Conservation (phyloP, 306 rosid species). For the Pterocarpus santalinus region DNA sequence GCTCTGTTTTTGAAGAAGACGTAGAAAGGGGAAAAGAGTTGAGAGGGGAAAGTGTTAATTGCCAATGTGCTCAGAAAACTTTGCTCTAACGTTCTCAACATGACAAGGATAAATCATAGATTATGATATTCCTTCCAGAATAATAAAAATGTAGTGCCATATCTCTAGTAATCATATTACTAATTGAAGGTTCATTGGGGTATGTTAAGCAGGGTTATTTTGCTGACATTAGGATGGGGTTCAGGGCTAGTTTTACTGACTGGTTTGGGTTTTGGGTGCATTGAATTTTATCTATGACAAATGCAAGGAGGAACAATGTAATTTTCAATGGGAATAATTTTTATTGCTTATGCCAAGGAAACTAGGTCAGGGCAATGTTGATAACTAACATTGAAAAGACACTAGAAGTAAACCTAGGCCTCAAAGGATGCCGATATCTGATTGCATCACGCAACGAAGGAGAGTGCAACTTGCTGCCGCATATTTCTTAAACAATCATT, state of each 20-base stretch:
- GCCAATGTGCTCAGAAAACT: slow-evolving; percentile 27
- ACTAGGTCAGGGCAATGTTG: not conserved
- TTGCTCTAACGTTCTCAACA: not conserved
- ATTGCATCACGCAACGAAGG: not conserved
- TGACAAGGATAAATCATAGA: slow-evolving; percentile 1
- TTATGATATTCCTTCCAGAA: slow-evolving; percentile 20
- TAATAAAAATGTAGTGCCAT: slow-evolving; percentile 9
- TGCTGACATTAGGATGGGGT: slow-evolving; percentile 4
- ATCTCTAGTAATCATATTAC: slow-evolving; percentile 13
- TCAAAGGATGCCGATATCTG: not conserved
- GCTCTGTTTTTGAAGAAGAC: slow-evolving; percentile 3
- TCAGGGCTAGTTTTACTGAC: slow-evolving; percentile 18
- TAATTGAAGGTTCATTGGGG: slow-evolving; percentile 2
- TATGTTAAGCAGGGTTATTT: not conserved
- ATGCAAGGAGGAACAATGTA: not conserved
- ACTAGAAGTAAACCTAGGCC: not conserved
- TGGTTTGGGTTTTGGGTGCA: slow-evolving; percentile 10
- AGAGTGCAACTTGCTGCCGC: not conserved
- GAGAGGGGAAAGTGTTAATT: slow-evolving; percentile 19
- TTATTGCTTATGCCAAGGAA: not conserved
- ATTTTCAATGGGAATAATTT: slow-evolving; percentile 20
- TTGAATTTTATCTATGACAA: not conserved
- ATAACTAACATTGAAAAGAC: slow-evolving; percentile 13
- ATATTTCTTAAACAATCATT: slow-evolving; percentile 3
- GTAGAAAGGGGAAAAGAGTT: slow-evolving; percentile 20